phyloP scores from a whole-genome alignment of 2,329 filamentous ascomycete genomes.

The Diplodia scrobiculata region DNA sequence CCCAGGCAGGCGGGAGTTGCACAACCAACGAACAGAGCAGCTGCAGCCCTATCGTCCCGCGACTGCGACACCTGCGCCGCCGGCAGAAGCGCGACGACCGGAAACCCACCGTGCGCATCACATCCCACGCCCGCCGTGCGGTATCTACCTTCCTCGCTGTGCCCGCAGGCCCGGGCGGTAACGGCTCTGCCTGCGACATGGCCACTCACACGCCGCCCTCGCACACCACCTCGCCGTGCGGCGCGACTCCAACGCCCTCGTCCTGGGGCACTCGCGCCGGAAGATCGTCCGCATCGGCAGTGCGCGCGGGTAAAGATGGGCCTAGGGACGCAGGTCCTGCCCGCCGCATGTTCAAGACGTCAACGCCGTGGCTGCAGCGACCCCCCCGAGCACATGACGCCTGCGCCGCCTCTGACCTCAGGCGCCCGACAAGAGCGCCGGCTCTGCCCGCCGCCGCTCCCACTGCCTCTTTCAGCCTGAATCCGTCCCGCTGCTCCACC shows the following conservation, averaged over 20 bases:
- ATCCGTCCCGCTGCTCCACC: neutral
- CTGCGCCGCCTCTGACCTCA: slow-evolving; percentile 5
- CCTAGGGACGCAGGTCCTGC: slow-evolving; percentile 17
- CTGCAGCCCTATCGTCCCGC: slow-evolving; percentile 19
- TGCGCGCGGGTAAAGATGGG: slow-evolving; percentile 21
- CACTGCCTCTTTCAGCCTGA: slow-evolving; percentile 17
- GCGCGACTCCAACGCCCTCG: slow-evolving; percentile 6
- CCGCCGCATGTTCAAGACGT: slow-evolving; percentile 8
- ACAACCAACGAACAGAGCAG: neutral
- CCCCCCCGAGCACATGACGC: slow-evolving; percentile 7
- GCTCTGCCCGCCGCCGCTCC: neutral
- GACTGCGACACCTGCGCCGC: neutral
- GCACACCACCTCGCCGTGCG: slow-evolving; percentile 8
- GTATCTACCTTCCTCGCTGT: slow-evolving; percentile 3
- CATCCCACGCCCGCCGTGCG: neutral
- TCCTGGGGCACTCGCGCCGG: slow-evolving; percentile 12
- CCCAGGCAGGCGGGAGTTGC: neutral
- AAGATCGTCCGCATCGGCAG: slow-evolving; percentile 20
- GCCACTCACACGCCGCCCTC: slow-evolving; percentile 7
- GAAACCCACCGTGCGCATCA: neutral
- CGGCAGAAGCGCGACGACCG: neutral
- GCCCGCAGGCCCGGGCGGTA: slow-evolving; percentile 16
- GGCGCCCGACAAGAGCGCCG: neutral
- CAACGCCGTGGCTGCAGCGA: neutral
- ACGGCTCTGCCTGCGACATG: slow-evolving; percentile 12